Conservation (phyloP, 2,329 filamentous ascomycete species). For the Cercospora janseana region DNA sequence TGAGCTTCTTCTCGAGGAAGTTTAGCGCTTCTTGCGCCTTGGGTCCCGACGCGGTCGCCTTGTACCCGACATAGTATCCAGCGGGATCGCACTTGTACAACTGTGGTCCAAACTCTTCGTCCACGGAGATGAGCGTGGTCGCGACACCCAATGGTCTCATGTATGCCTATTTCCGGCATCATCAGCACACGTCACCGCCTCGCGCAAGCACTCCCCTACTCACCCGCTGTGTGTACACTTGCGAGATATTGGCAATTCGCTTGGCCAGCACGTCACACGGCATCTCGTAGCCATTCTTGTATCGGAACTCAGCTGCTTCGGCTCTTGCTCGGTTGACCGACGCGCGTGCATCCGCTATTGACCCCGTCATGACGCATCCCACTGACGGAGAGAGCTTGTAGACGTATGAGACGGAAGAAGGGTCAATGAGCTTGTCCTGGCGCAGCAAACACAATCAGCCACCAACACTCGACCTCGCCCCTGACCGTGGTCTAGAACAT, state of each 20-base stretch:
- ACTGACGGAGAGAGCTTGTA: slow-evolving; percentile 95
- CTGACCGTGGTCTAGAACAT: slow-evolving; percentile 46
- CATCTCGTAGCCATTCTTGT: slow-evolving; percentile 99
- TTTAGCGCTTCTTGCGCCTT: slow-evolving; percentile 99
- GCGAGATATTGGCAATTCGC: slow-evolving; percentile 96
- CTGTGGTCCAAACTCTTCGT: slow-evolving; percentile 87
- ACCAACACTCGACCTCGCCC: neutral
- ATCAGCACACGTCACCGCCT: slow-evolving; percentile 34
- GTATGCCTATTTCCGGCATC: slow-evolving; percentile 67
- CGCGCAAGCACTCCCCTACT: slow-evolving; percentile 32
- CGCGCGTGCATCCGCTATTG: slow-evolving; percentile 93
- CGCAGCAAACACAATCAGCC: slow-evolving; percentile 22
- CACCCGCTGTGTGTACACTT: slow-evolving; percentile 97
- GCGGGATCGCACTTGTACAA: slow-evolving; percentile 98
- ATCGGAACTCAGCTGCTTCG: slow-evolving; percentile 95
- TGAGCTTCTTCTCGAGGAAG: slow-evolving; percentile 98
- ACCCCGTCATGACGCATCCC: slow-evolving; percentile 97
- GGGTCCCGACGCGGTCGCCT: slow-evolving; percentile 92
- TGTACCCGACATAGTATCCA: slow-evolving; percentile 97
- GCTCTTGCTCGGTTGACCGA: slow-evolving; percentile 89
- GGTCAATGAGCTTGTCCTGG: slow-evolving; percentile 98
- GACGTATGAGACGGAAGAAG: slow-evolving; percentile 92
- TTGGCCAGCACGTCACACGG: slow-evolving; percentile 95
- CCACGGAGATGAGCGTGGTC: slow-evolving; percentile 89
- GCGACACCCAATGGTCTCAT: slow-evolving; percentile 97